phyloP scores from a whole-genome alignment of 805 yeast species.

The Saccharomycopsis fibuligera region DNA sequence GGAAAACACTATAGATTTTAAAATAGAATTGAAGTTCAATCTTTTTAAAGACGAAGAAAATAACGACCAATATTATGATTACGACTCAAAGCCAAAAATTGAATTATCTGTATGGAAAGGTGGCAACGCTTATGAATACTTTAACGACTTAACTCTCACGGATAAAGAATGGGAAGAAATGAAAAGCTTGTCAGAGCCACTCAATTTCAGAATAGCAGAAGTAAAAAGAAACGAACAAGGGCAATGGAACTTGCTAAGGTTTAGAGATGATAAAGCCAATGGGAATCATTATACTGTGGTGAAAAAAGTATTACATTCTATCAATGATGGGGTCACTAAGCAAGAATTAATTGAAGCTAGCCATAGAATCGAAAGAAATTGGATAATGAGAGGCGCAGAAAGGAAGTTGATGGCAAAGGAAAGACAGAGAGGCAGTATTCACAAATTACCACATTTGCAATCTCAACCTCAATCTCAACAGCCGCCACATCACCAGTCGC shows the following conservation, averaged over 20 bases:
- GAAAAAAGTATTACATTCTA: constrained; percentile 74
- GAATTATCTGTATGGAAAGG: constrained; percentile 79
- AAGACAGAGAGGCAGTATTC: constrained; percentile 1
- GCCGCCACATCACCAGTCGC: not conserved
- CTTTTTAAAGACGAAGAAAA: constrained; percentile 54
- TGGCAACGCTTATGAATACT: constrained; percentile 52
- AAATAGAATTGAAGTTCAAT: constrained; percentile 57
- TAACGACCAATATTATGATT: constrained; percentile 60
- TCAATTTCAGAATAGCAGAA: constrained; percentile 86
- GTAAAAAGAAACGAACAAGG: constrained; percentile 60
- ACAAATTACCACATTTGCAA: not conserved
- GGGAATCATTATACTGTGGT: constrained; percentile 84
- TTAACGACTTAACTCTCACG: constrained; percentile 52
- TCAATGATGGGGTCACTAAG: constrained; percentile 76
- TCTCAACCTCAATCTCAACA: constrained; percentile 4
- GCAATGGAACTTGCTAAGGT: constrained; percentile 79
- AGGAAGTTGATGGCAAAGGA: constrained; percentile 20
- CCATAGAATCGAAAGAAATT: constrained; percentile 46
- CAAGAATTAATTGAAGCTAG: constrained; percentile 64
- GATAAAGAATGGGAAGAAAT: constrained; percentile 78
- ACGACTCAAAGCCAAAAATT: constrained; percentile 70
- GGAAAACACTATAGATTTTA: constrained; percentile 90
- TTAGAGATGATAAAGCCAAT: constrained; percentile 85
- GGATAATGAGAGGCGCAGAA: constrained; percentile 51
- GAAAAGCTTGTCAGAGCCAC: constrained; percentile 66